Conservation (phyloP, 306 rosid species). For the Betula pendula region DNA sequence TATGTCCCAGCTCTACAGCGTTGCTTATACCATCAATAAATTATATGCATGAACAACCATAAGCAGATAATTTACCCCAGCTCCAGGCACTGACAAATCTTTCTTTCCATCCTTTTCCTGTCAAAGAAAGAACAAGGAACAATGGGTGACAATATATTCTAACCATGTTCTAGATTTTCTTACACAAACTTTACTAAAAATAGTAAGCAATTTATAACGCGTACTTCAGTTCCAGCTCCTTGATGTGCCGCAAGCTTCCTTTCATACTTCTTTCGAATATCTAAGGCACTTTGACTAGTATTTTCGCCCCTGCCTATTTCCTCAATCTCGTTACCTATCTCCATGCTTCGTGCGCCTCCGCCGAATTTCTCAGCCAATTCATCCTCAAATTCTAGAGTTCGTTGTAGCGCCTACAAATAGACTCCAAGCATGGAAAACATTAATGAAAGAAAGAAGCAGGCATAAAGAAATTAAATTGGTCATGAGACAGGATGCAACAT, state of each 20-base stretch:
- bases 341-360: constrained; percentile 81
- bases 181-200: background rate
- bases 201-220: constrained; percentile 32
- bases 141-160: constrained; percentile 19
- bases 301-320: constrained; percentile 71
- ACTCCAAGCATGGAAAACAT: constrained; percentile 8
- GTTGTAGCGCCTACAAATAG: constrained; percentile 77
- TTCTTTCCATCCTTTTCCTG: constrained; percentile 73
- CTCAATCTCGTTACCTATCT: constrained; percentile 77
- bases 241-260: constrained; percentile 84
- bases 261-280: constrained; percentile 94
- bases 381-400: constrained; percentile 97
- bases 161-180: background rate
- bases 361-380: constrained; percentile 98
- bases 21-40: constrained; percentile 17
- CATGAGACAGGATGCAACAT: constrained; percentile 1
- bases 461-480: constrained; percentile 19
- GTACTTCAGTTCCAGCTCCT: constrained; percentile 66
- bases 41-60: constrained; percentile 17
- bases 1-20: constrained; percentile 1
- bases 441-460: constrained; percentile 30
- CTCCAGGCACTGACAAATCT: constrained; percentile 93
- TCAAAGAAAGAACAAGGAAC: constrained; percentile 36
- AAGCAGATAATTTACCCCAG: constrained; percentile 71
- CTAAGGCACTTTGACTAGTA: constrained; percentile 66